Base-by-base conservation (phyloP, 352 stramenopile genomes). In the Phytopythium litorale region DNA sequence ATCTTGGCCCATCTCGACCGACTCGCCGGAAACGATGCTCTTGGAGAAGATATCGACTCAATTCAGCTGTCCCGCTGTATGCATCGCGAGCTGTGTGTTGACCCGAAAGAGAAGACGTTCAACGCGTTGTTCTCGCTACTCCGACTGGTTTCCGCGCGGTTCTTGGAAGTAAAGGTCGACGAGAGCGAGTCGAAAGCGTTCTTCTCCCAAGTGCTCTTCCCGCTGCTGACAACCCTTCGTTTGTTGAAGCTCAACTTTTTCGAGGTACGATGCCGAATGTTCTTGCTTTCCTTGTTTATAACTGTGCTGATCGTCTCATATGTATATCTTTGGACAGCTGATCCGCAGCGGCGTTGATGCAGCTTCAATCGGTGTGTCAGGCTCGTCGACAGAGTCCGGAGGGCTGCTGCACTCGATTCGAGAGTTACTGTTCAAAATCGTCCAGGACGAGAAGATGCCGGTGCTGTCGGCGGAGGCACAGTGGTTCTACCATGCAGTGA, bases 181-280 rank as follows among this genome's bases (percentile, higher is more conserved):
- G 63, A 69, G 43, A 51, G 64, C 9, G 63, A 69, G 11, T 62
- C 72, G 15, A 69, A 19, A 35, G 50, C 56, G 13, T 48, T 65
- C 19, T 62, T 83, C n/a, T 61, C 70, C 13, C 66, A 88, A 25
- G 59, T 87, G 1, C 50, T 94, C 28, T 96, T 94, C 42, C 84
- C 87, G 7, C 70, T 92, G 13, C 63, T 94, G 11, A 79, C 94
- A 23, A 79, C 79, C 18, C 70, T 93, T 49, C 78, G 81, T 21
- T 52, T 96, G 11, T 63, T 96, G 15, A 96, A 96, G 56, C 63
- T 94, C 6, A 96, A 96, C 69, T 90, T 96, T 49, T 96, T 93
- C 33, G 87, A 96, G 81, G 86, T 94, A 71, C 57, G 73, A 37
- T 40, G 18, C 13, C 12, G 11, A 21, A 13, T 33, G 12, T 6